Evolutionary conservation across 495 filamentous ascomycete species (phyloP).

Genomic region (Bacidia rubella): DNA sequence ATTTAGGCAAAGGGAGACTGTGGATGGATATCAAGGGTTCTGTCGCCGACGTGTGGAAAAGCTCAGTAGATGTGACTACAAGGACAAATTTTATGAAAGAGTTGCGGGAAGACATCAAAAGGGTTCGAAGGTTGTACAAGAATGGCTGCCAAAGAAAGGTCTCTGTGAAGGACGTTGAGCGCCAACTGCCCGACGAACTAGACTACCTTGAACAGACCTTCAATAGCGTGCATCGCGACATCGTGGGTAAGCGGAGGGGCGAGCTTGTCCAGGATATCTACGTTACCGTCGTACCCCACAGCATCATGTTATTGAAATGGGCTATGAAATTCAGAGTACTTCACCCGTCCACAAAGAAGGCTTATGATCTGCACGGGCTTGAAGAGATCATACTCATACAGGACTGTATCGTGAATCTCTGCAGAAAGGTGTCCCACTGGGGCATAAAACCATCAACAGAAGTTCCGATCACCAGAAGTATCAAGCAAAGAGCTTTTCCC

Average conservation of each 20-base stretch:
- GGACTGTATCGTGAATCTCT: slow-evolving; percentile 3
- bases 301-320: slow-evolving; percentile 8
- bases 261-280: slow-evolving; percentile 14
- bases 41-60: neutral
- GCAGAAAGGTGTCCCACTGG: slow-evolving; percentile 10
- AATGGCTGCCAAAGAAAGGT: neutral
- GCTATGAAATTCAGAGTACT: slow-evolving; percentile 1
- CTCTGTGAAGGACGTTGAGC: neutral
- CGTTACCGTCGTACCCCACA: slow-evolving; percentile 9
- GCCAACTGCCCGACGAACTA: neutral
- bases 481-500: slow-evolving; percentile 3
- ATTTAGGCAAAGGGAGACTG: neutral
- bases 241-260: neutral
- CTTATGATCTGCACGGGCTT: slow-evolving; percentile 5
- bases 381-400: slow-evolving; percentile 12
- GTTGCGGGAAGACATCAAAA: neutral
- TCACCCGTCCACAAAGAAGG: neutral
- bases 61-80: neutral
- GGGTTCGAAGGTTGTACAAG: neutral
- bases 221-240: neutral
- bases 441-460: slow-evolving; percentile 4
- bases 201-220: neutral
- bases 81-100: neutral
- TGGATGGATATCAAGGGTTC: neutral
- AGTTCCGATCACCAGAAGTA: slow-evolving; percentile 5